Base-by-base conservation (phyloP, 306 rosid species). In the Cicer judaicum region DNA sequence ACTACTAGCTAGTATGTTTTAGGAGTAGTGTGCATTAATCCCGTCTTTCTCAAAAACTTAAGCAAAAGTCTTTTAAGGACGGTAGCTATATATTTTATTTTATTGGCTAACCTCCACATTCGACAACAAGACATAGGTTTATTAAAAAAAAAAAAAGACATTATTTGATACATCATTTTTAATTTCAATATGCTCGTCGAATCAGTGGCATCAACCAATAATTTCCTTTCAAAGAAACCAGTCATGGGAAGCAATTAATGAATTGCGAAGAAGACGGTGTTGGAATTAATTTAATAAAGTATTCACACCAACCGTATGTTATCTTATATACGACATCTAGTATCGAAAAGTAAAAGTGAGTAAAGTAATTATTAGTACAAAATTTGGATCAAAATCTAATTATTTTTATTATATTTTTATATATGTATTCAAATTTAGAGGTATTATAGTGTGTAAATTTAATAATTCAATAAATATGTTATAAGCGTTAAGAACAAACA, bases 181-280 rank as follows among this genome's bases (percentile, higher is more conserved):
- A 52, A 52, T 59, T 57, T 19, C 59, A 4, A 2, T 24, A 21
- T 10, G 63, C 7, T 56, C 63, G 6, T 19, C 6, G 34, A 54
- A 56, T 0, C 63, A 10, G 5, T 21, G 2, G 15, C 40, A 56
- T 10, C 40, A 21, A 56, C n/a, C 15, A 19, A 56, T 56, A 5
- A 38, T 7, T 52, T 15, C 15, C 6, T 57, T 11, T 8, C 42
- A 10, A 59, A 11, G 40, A 59, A 56, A 57, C 11, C 7, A 24
- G 64, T 59, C 18, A 24, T 59, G 64, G 63, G 64, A 29, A 59
- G 16, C 41, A 59, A 56, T 9, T 56, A 19, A 18, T 19, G 38
- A 56, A 44, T 2, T 24, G 29, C 29, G 29, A 24, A 24, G 29
- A 24, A 24, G 29, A 24, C 29, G 29, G 29, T 2, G 29, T 24